These are phyloP conservation scores for Triticum turgidum DNA, from an alignment of 176 grass and related monocot genomes.

Conservation along the genomic window DNA sequence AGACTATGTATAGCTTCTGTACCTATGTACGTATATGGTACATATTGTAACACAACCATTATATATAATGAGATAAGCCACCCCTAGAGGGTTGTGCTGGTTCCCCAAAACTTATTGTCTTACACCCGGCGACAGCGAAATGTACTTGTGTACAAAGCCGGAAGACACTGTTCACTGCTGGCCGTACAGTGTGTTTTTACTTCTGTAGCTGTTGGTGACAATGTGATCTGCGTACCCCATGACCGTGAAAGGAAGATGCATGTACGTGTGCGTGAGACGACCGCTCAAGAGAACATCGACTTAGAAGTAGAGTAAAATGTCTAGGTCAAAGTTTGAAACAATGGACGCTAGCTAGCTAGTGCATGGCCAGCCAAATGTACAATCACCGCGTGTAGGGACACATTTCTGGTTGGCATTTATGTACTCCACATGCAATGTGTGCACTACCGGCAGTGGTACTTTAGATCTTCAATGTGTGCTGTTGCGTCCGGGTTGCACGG, in stretches of 20 bases:
- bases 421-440: neutral
- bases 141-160: neutral
- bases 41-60: too few species aligned
- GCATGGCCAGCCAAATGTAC: neutral
- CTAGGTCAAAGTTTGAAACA: neutral
- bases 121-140: neutral
- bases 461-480: neutral
- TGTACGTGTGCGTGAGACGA: neutral
- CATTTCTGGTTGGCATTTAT: conserved; percentile 25
- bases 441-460: neutral
- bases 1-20: too few species aligned
- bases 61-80: too few species aligned
- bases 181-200: neutral
- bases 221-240: neutral
- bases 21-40: too few species aligned
- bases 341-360: neutral
- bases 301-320: neutral
- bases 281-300: too few species aligned
- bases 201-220: neutral
- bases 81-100: too few species aligned
- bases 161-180: neutral
- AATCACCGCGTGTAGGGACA: neutral
- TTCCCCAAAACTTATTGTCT: too few species aligned
- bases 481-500: neutral
- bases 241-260: neutral